Conservation (phyloP, 257 asterid genomes). For the Solanum pinnatisectum region DNA sequence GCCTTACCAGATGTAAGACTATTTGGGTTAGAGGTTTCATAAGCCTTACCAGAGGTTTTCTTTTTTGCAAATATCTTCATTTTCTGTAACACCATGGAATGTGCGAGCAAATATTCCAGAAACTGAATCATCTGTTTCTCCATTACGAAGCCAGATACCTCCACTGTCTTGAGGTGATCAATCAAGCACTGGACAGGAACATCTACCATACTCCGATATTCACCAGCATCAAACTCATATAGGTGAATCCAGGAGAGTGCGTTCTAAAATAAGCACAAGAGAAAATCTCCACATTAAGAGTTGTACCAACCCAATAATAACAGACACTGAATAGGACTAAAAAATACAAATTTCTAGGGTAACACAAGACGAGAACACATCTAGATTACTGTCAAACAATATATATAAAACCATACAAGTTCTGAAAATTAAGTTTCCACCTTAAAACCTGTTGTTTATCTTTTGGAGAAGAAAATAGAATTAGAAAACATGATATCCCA, state of each 20-base stretch:
- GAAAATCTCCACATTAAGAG: background rate
- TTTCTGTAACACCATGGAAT: background rate
- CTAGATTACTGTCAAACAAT: background rate
- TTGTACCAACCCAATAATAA: background rate
- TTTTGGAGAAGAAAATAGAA: background rate
- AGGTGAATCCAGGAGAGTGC: background rate
- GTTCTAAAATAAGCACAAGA: background rate
- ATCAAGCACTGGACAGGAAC: background rate
- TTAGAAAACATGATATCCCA: background rate
- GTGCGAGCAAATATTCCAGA: background rate
- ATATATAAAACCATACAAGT: background rate
- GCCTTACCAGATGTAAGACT: background rate
- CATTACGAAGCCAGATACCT: background rate
- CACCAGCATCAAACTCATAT: constrained; percentile 4
- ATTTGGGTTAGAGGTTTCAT: background rate
- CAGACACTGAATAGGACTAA: background rate
- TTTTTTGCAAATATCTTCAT: background rate
- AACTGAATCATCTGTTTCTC: background rate
- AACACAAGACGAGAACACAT: background rate
- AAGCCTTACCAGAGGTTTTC: background rate
- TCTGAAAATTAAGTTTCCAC: background rate
- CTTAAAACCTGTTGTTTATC: background rate
- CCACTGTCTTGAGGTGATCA: background rate
- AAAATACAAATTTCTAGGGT: background rate
- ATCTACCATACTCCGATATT: background rate